These are phyloP conservation scores for Claviceps capensis DNA, from an alignment of 2,329 filamentous ascomycete species.

Conservation along the genomic window DNA sequence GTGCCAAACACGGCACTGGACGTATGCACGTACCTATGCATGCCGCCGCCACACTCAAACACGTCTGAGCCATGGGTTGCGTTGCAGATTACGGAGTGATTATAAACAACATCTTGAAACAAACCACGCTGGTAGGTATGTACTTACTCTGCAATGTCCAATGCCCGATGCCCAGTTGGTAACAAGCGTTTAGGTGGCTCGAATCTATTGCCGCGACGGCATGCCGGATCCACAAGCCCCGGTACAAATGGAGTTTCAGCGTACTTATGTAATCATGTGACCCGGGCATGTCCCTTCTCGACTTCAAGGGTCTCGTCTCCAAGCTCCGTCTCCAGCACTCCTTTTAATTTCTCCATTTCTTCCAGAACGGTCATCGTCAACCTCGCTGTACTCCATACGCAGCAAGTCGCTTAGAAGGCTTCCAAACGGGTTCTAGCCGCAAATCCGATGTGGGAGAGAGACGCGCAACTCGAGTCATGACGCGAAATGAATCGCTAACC, in stretches of 20 bases:
- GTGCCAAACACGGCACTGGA: neutral
- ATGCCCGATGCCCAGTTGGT: neutral
- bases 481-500: neutral
- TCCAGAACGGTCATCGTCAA: neutral
- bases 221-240: neutral
- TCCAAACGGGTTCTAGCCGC: neutral
- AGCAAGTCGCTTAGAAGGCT: neutral
- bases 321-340: neutral
- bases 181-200: neutral
- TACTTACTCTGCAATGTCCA: neutral
- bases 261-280: neutral
- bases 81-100: neutral
- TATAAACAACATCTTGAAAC: neutral
- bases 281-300: neutral
- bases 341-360: neutral
- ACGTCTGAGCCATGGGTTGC: neutral
- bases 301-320: neutral
- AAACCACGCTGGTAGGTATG: neutral
- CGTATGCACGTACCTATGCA: neutral
- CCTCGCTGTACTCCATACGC: neutral
- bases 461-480: neutral
- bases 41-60: neutral
- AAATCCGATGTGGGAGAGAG: neutral
- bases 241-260: neutral
- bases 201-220: neutral